A percentile compares a stretch with the other conserved stretches of the same genome.
These are phyloP conservation scores for Mollisia scopiformis DNA, from an alignment of 2,329 filamentous ascomycete species.

Conservation along the genomic window DNA sequence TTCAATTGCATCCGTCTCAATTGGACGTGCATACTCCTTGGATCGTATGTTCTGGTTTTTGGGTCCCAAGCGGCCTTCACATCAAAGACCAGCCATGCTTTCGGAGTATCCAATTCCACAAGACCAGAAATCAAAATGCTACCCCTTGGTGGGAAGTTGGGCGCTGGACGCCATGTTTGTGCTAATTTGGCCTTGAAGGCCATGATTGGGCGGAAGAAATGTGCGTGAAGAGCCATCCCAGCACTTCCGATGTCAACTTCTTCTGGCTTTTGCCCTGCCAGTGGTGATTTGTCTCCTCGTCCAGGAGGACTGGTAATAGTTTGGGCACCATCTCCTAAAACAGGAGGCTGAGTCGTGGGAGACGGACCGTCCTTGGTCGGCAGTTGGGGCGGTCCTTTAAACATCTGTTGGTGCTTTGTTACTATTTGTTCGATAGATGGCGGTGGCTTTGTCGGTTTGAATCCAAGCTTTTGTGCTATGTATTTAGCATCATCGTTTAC, in stretches of 20 bases:
- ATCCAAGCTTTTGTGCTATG: conserved; percentile 50
- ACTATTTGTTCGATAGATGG: conserved; percentile 30
- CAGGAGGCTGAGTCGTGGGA: conserved; percentile 11
- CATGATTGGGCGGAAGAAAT: conserved; percentile 29
- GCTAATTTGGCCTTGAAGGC: conserved; percentile 33
- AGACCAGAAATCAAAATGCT: conserved; percentile 56
- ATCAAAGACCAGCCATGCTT: conserved; percentile 52
- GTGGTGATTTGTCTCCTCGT: conserved; percentile 8
- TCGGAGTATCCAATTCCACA: conserved; percentile 53
- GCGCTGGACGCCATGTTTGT: conserved; percentile 51
- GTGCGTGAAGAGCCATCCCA: conserved; percentile 21
- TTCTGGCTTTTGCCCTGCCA: conserved; percentile 12
- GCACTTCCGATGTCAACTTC: conserved; percentile 7
- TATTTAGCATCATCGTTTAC: conserved; percentile 45
- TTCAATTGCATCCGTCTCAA: conserved; percentile 49
- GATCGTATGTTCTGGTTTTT: conserved; percentile 46
- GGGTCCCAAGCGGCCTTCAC: conserved; percentile 59
- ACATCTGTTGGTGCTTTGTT: conserved; percentile 26
- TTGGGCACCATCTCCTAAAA: conserved; percentile 15
- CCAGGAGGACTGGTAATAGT: conserved; percentile 12
- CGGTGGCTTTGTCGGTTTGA: conserved; percentile 34
- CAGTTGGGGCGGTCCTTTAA: conserved; percentile 18
- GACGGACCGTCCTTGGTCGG: conserved; percentile 26
- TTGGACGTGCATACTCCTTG: conserved; percentile 40
- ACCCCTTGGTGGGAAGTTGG: conserved; percentile 50